These are phyloP conservation scores for Lactarius quietus DNA, from an alignment of 768 basidiomycete species.

Conservation along the genomic window DNA sequence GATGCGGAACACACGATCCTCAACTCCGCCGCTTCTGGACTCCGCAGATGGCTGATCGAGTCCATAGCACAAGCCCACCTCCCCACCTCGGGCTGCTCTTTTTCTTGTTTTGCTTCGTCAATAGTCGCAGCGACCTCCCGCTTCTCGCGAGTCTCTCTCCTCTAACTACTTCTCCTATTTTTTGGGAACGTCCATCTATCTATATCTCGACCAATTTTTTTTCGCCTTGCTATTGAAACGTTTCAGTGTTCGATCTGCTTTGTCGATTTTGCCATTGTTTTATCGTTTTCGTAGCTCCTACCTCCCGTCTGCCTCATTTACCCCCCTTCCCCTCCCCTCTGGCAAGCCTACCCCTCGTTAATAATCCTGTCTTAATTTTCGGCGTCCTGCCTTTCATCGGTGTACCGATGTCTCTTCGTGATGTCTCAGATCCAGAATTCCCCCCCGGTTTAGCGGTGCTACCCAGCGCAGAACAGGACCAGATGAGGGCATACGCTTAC, in stretches of 20 bases:
- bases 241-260: constrained; percentile 34
- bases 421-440: constrained; percentile 11
- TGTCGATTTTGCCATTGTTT: constrained; percentile 31
- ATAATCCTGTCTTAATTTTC: constrained; percentile 10
- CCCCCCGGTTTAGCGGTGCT: constrained; percentile 5
- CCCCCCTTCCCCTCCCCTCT: constrained; percentile 18
- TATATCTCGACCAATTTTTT: constrained; percentile 29
- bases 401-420: constrained; percentile 14
- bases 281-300: constrained; percentile 33
- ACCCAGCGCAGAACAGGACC: constrained; percentile 10
- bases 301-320: constrained; percentile 33
- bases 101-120: constrained; percentile 31
- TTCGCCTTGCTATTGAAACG: constrained; percentile 35
- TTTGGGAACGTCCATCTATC: constrained; percentile 26
- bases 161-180: constrained; percentile 23
- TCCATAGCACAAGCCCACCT: constrained; percentile 24
- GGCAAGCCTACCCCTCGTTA: constrained; percentile 2
- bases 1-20: constrained; percentile 9
- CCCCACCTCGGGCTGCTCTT: constrained; percentile 31
- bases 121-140: constrained; percentile 5
- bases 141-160: not conserved
- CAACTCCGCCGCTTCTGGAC: constrained; percentile 29
- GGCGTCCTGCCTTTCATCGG: constrained; percentile 2
- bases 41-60: constrained; percentile 26
- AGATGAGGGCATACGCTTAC: constrained; percentile 14